A percentile compares a stretch with the other conserved stretches of the same genome.
phyloP scores from a whole-genome alignment of 1,284 basidiomycete species.

The Puccinia horiana region DNA sequence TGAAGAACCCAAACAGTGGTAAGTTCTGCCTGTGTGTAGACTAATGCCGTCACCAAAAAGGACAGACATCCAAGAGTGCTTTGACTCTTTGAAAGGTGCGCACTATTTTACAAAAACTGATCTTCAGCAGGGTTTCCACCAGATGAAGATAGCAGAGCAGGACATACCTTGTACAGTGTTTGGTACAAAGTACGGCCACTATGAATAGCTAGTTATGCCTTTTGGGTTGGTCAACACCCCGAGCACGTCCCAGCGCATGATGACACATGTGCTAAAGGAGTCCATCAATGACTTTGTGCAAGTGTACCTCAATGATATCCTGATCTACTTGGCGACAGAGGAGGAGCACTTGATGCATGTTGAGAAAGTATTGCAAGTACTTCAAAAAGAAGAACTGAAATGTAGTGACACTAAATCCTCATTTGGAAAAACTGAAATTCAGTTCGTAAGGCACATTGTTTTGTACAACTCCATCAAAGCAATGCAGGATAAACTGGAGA shows the following conservation, averaged over 20 bases:
- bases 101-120: conserved; percentile 9
- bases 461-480: background rate
- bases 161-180: conserved; percentile 5
- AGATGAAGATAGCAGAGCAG: background rate
- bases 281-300: background rate
- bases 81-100: background rate
- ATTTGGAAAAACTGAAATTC: background rate
- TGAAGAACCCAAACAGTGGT: background rate
- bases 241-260: background rate
- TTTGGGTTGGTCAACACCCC: conserved; percentile 26
- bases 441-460: background rate
- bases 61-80: conserved; percentile 17
- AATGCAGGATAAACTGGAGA: background rate
- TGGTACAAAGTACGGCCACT: conserved; percentile 11
- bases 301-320: conserved; percentile 22
- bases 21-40: conserved; percentile 6
- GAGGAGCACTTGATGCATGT: background rate
- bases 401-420: background rate
- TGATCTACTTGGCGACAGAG: background rate
- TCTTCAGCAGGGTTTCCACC: conserved; percentile 7
- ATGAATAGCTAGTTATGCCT: conserved; percentile 29
- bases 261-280: no score
- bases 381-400: background rate
- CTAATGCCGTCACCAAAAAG: conserved; percentile 21
- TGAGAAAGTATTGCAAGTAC: background rate